Percentiles rank a stretch among this genome's conserved stretches.
Conservation (phyloP, 495 filamentous ascomycete genomes). For the Geopyxis carbonaria region DNA sequence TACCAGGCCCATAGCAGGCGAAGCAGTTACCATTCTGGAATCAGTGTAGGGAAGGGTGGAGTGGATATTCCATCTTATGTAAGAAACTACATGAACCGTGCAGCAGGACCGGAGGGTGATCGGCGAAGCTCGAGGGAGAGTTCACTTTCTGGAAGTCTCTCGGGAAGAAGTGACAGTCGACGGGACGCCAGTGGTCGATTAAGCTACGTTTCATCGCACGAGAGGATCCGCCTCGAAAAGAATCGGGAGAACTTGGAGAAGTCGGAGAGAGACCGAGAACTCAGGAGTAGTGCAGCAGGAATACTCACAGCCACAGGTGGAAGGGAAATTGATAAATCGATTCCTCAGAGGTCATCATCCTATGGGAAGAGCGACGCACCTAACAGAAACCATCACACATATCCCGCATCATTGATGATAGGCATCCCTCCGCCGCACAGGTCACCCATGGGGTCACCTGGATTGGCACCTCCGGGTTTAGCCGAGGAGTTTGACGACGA, state of each 20-base stretch:
- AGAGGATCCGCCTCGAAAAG: slow-evolving; percentile 20
- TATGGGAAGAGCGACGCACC: slow-evolving; percentile 17
- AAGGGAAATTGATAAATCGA: slow-evolving; percentile 15
- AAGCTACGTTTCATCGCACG: slow-evolving; percentile 20
- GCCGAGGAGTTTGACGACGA: slow-evolving; percentile 17
- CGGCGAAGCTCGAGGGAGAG: slow-evolving; percentile 17
- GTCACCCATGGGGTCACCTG: slow-evolving; percentile 18
- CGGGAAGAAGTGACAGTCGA: no score
- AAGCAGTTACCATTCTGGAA: slow-evolving; percentile 30
- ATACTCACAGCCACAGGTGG: slow-evolving; percentile 9
- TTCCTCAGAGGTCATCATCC: slow-evolving; percentile 18
- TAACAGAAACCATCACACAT: slow-evolving; percentile 8
- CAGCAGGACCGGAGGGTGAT: slow-evolving; percentile 26
- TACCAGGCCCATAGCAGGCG: slow-evolving; percentile 29
- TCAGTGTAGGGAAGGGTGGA: slow-evolving; percentile 32
- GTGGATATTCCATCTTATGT: slow-evolving; percentile 29
- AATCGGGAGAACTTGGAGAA: no score
- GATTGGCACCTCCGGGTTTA: slow-evolving; percentile 8
- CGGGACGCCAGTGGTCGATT: slow-evolving; percentile 12
- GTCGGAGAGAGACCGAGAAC: slow-evolving; percentile 12
- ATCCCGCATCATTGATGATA: slow-evolving; percentile 11
- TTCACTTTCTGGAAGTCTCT: slow-evolving; percentile 8
- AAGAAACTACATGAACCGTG: slow-evolving; percentile 24
- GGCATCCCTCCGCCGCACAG: slow-evolving; percentile 8
- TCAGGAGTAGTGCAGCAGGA: slow-evolving; percentile 19